Evolutionary conservation across 768 basidiomycete species (phyloP).

Genomic region (Auricularia sp.): DNA sequence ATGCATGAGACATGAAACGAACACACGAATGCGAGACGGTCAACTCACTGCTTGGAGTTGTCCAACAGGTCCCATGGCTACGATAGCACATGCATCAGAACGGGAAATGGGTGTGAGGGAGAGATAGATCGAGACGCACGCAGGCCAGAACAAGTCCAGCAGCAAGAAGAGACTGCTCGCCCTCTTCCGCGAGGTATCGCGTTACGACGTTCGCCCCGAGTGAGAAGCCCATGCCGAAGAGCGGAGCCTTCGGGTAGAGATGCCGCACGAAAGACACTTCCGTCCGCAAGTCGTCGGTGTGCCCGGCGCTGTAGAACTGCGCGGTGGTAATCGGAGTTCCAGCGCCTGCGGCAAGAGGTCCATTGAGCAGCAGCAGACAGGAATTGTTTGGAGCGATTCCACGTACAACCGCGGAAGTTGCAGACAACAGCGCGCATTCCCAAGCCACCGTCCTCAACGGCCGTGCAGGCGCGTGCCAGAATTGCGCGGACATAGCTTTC

Average conservation of each 20-base stretch:
- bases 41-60: conserved; percentile 26
- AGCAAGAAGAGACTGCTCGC: conserved; percentile 46
- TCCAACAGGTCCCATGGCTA: conserved; percentile 42
- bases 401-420: conserved; percentile 85
- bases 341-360: conserved; percentile 46
- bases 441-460: conserved; percentile 70
- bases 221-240: conserved; percentile 86
- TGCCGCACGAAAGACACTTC: conserved; percentile 68
- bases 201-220: conserved; percentile 89
- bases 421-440: conserved; percentile 86
- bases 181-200: conserved; percentile 81
- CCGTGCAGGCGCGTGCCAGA: conserved; percentile 59
- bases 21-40: not conserved
- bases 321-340: conserved; percentile 73
- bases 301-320: conserved; percentile 78
- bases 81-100: not conserved
- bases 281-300: conserved; percentile 82
- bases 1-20: not conserved
- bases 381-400: conserved; percentile 10
- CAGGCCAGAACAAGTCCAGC: conserved; percentile 66
- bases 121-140: conserved; percentile 35
- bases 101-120: conserved; percentile 3
- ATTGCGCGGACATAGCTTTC: conserved; percentile 85
- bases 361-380: conserved; percentile 6
- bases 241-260: conserved; percentile 65